phyloP scores from a whole-genome alignment of 2,329 filamentous ascomycete genomes.

The Alternaria burnsii region DNA sequence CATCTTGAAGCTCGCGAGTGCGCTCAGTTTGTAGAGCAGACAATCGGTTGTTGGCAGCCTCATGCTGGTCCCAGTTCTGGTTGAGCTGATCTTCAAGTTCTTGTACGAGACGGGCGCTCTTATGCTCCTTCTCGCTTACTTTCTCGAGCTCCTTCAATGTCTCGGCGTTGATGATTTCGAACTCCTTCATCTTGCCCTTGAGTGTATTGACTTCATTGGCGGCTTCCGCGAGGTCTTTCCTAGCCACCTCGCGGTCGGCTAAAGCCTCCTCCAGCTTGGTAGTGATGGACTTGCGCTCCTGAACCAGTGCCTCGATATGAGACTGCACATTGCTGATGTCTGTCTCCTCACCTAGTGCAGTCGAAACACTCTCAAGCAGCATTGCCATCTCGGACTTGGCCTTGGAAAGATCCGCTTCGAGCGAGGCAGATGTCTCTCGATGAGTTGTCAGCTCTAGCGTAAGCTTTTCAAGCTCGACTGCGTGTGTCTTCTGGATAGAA shows the following conservation, averaged over 20 bases:
- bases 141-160: slow-evolving; percentile 66
- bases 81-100: slow-evolving; percentile 97
- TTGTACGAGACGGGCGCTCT: slow-evolving; percentile 89
- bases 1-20: slow-evolving; percentile 53
- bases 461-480: slow-evolving; percentile 62
- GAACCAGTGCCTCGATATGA: slow-evolving; percentile 55
- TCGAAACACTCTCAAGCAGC: slow-evolving; percentile 69
- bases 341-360: slow-evolving; percentile 70
- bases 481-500: slow-evolving; percentile 63
- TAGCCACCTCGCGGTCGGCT: slow-evolving; percentile 53
- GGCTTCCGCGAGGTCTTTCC: slow-evolving; percentile 55
- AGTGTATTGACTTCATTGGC: slow-evolving; percentile 50
- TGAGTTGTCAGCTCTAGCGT: slow-evolving; percentile 46
- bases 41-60: slow-evolving; percentile 82
- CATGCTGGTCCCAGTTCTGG: slow-evolving; percentile 92
- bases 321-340: slow-evolving; percentile 52
- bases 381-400: slow-evolving; percentile 68
- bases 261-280: slow-evolving; percentile 54
- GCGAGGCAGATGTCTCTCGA: slow-evolving; percentile 39
- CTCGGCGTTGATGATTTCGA: slow-evolving; percentile 61
- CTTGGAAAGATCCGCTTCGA: slow-evolving; percentile 66
- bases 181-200: slow-evolving; percentile 55
- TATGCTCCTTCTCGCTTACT: slow-evolving; percentile 75
- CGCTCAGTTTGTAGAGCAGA: slow-evolving; percentile 68
- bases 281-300: slow-evolving; percentile 57